Evolutionary conservation across 768 basidiomycete genomes (phyloP), one percentile per base, ranked within the genome.

Genomic region (Phaffia australis): DNA sequence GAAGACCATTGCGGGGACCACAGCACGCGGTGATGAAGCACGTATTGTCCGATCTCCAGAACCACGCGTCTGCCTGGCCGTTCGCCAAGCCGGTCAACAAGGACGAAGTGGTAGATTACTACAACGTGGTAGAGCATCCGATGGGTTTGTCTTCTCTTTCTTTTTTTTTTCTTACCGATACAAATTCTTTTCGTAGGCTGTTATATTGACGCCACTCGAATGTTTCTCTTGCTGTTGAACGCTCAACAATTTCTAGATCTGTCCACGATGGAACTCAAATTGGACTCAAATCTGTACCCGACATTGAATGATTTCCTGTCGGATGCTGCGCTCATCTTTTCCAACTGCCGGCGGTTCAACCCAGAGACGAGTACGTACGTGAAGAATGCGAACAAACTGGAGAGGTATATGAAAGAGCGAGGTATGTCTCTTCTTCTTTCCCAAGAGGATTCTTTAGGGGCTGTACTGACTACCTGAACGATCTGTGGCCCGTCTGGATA

Each of bases 301-400:
- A 64, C 61, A 8, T 30, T 69, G 32, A 35, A 56, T 46, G 48
- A 27, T 4, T 29, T 60, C 27, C 57, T 65, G 5, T 56, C 81
- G 52, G 95, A 98, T 74, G 86, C 86, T 19, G 83, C 85, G 69
- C 79, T 95, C 63, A 83, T 98, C 62, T 89, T 89, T 72, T 83
- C 89, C 71, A 99, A 99, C 73, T 95, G 93, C 77, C 80, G 85
- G 64, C 75, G 80, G 60, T 98, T 94, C 78, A 99, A 99, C 74
- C 84, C 85, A 1, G 87, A 90, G 71, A 71, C 70, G 55, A 72
- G 70, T 51, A 81, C 87, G 60, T 95, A 92, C 74, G 83, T 85
- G 63, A 88, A 85, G 77, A 87, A 89, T 71, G 93, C 92, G 9
- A 85, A 81, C 71, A 86, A 84, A 76, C 75, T 98, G 76, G 90